Evolutionary conservation across 306 rosid species (phyloP), one percentile per base, ranked within the genome.

Genomic region (Albizia julibrissin): DNA sequence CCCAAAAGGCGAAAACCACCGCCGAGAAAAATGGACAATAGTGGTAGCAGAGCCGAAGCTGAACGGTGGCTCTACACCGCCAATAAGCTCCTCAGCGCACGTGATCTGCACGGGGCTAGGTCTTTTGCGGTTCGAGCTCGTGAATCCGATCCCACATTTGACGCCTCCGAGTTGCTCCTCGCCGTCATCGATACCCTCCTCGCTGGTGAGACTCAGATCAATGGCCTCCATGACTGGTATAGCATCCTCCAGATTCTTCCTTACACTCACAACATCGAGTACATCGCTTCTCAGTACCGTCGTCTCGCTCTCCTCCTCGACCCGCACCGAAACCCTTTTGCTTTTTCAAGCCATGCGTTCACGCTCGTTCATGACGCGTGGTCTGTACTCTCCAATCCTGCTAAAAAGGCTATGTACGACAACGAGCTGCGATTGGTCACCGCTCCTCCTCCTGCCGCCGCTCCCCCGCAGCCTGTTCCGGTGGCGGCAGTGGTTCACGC

Each of bases 101-200:
- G 93, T 81, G 99, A 95, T 77, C 46, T 93, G 29, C 92, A 86
- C 58, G 98, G 98, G 44, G 91, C 98, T 0, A 84, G 92, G 76
- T 87, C 90, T 49, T 95, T 95, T 19, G 99, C 98, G 18, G 86
- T 95, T 84, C 93, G 99, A 0, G 98, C 95, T 5, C 89, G 94
- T 3, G 99, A 93, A 46, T 89, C 96, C 34, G 92, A 93, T 88
- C 98, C 97, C 12, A 79, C 86, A 44, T 80, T 91, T 9, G 98
- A 94, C 13, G 89, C 90, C 1, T 85, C 98, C 0, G 92, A 93
- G 56, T 91, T 86, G 0, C 88, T 95, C 1, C 76, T 95, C 11
- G 86, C 97, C 3, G 91, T 95, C 3, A 97, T 94, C 29, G 99
- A 95, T 49, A 92, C 96, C 8, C 90, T 95, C 6, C 58, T 92